These are phyloP conservation scores for Marasmius tenuissimus DNA, from an alignment of 1,284 basidiomycete species.

Conservation along the genomic window DNA sequence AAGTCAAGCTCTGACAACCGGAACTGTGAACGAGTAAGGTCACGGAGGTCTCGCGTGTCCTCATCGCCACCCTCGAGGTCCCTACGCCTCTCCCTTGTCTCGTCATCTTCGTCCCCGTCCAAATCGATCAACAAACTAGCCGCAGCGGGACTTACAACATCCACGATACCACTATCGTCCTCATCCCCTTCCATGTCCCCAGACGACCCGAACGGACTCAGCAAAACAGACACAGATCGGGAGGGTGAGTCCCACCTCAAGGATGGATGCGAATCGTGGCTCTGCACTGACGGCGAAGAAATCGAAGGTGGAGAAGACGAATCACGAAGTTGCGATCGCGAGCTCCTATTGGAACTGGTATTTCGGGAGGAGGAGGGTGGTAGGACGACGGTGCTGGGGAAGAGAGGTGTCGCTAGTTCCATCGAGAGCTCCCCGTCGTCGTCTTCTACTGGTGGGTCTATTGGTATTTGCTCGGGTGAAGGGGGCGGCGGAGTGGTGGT, in stretches of 20 bases:
- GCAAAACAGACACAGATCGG: not conserved
- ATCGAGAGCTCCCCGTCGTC: conserved; percentile 9
- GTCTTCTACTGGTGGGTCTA: not conserved
- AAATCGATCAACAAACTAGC: not conserved
- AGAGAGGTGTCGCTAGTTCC: conserved; percentile 9
- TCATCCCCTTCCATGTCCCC: not conserved
- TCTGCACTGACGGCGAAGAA: not conserved
- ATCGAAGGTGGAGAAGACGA: no score
- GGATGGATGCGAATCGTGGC: not conserved
- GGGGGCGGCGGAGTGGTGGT: not conserved
- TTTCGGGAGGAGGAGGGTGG: not conserved
- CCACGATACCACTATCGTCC: no score
- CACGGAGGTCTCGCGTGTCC: not conserved
- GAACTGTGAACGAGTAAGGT: not conserved
- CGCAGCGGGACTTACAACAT: not conserved
- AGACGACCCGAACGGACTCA: not conserved
- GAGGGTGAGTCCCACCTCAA: not conserved
- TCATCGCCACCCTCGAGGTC: not conserved
- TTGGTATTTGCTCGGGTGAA: not conserved
- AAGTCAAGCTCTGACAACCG: not conserved
- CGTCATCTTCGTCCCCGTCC: not conserved
- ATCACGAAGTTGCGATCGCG: not conserved
- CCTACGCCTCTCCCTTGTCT: not conserved
- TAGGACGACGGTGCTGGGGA: conserved; percentile 2
- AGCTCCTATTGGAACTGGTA: not conserved